These are phyloP conservation scores for Oropetium thomaeum DNA, from an alignment of 176 grass and related monocot genomes.

Conservation along the genomic window DNA sequence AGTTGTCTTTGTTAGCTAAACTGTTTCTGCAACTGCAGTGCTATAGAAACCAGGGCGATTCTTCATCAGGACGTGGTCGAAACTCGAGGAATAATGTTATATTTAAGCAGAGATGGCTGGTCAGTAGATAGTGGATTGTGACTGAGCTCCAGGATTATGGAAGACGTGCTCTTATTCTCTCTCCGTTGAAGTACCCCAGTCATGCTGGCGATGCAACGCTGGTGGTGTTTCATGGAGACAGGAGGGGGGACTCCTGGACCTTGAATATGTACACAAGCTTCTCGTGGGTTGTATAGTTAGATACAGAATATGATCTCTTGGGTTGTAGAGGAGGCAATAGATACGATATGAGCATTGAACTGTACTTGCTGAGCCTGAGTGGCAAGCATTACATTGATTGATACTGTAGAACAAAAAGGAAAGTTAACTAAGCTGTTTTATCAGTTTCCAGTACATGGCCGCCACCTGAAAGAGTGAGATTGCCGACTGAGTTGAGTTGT, in stretches of 20 bases:
- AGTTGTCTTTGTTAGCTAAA: not conserved
- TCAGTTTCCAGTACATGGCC: too few relatives aligned
- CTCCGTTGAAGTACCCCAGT: not conserved
- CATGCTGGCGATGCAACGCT: not conserved
- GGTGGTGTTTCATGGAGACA: not conserved
- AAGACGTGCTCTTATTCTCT: not conserved
- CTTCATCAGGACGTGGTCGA: slow-evolving; percentile 46
- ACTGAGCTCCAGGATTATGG: not conserved
- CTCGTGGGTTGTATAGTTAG: not conserved
- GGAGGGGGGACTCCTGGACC: not conserved
- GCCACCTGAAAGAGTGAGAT: too few relatives aligned
- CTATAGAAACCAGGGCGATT: slow-evolving; percentile 88
- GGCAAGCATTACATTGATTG: not conserved
- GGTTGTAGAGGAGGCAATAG: slow-evolving; percentile 1
- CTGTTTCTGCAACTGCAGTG: slow-evolving; percentile 44
- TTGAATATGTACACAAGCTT: not conserved
- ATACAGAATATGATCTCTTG: too few relatives aligned
- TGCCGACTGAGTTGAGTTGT: too few relatives aligned
- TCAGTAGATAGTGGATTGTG: slow-evolving; percentile 52
- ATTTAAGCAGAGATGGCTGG: slow-evolving; percentile 84
- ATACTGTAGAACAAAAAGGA: not conserved
- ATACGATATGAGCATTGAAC: not conserved
- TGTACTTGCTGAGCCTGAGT: not conserved
- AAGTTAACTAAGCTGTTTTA: too few relatives aligned
- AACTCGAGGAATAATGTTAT: slow-evolving; percentile 59